Evolutionary conservation across 352 stramenopile species (phyloP).

Genomic region (Pythium brassicae): DNA sequence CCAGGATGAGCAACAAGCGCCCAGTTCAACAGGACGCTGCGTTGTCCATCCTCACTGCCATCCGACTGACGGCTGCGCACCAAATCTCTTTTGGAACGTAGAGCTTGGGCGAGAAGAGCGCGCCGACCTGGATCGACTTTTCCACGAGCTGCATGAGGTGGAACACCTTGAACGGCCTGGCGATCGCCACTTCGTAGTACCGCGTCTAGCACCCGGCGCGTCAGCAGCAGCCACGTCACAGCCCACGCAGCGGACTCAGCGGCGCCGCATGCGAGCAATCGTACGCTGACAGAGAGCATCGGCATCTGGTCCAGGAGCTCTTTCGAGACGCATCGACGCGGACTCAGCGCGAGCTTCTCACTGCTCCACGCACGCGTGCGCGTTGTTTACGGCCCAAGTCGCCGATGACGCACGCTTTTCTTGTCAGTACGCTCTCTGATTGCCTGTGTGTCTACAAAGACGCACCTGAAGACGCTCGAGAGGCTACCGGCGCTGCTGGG

Average conservation of each 20-base stretch:
- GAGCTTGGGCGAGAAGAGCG: conserved; percentile 65
- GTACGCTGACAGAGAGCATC: conserved; percentile 53
- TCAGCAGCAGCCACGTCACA: not conserved
- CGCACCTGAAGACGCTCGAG: conserved; percentile 6
- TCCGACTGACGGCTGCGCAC: conserved; percentile 8
- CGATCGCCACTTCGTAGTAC: conserved; percentile 51
- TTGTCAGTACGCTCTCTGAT: too few species aligned
- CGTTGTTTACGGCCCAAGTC: not conserved
- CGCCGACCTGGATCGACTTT: conserved; percentile 70
- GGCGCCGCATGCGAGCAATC: not conserved
- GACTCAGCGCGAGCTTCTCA: conserved; percentile 31
- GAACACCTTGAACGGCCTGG: conserved; percentile 64
- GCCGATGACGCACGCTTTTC: too few species aligned
- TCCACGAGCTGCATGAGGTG: conserved; percentile 80
- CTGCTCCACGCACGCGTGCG: conserved; percentile 2
- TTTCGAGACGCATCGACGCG: conserved; percentile 53
- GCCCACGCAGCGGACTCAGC: not conserved
- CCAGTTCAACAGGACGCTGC: too few species aligned
- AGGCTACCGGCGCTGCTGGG: conserved; percentile 5
- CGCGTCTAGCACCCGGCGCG: conserved; percentile 27
- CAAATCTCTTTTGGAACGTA: conserved; percentile 80
- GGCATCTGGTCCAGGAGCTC: conserved; percentile 73
- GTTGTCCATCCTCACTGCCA: too few species aligned
- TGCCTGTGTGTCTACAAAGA: not conserved
- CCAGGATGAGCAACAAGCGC: too few species aligned